Evolutionary conservation across 371 early-diverging fungal species (phyloP), one percentile per base, ranked within the genome.

Genomic region (Chytridium lagenaria): DNA sequence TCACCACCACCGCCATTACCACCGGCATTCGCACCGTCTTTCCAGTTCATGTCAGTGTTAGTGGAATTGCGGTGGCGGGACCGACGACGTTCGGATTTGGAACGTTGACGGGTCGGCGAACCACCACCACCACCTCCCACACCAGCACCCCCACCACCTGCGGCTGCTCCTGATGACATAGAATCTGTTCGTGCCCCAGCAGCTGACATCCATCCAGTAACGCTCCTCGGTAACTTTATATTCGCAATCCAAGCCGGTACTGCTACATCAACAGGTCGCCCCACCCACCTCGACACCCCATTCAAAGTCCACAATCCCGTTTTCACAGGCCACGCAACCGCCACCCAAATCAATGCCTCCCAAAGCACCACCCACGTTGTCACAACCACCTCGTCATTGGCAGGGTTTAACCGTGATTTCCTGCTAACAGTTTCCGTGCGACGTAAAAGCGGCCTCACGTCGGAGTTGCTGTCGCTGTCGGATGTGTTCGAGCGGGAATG

Each of bases 1-100:
- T 26, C 55, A 10, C 55, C 55, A n/a, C 61, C 61, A 3, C 61
- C 61, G 30, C 61, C 61, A 61, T 34, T 34, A 61, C 61, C 61
- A 12, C 44, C 44, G 19, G 44, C 12, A 19, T 19, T 44, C 19
- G 12, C 44, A 55, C 26, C 26, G 10, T 10, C 30, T 30, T 55
- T 55, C 57, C 57, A 55, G 26, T 30, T 55, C 30, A 26, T 7
- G 23, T 55, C 57, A 55, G 7, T 23, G 57, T 55, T 55, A 10
- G 57, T 55, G 7, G 34, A 28, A 36, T 28, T 61, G 10, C 30
- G 61, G 61, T 33, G 36, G 16, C 30, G 61, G 30, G 61, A 61
- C 34, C 36, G 7, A 10, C 61, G 61, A 7, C 57, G 10, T 23
- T 55, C 57, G 5, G 57, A 55, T 30, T 55, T 55, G 16, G 57